phyloP scores from a whole-genome alignment of 495 filamentous ascomycete species.

The Trichoderma parareesei region DNA sequence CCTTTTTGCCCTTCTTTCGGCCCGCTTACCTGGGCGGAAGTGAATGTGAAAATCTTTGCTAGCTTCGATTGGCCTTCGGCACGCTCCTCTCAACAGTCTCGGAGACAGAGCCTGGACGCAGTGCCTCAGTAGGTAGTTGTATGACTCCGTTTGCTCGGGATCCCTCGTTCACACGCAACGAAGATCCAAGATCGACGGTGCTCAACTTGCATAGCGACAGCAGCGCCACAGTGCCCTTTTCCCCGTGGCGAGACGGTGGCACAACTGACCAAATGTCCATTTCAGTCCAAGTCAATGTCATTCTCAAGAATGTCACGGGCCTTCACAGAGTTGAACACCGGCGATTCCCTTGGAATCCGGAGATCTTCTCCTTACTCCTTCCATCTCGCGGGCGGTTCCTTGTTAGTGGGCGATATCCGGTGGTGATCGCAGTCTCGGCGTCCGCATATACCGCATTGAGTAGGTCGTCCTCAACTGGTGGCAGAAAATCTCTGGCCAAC shows the following conservation, averaged over 20 bases:
- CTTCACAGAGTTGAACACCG: neutral
- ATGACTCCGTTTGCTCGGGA: too few relatives aligned
- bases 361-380: neutral
- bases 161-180: too few relatives aligned
- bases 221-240: neutral
- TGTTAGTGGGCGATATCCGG: neutral
- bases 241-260: neutral
- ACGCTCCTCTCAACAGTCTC: neutral
- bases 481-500: neutral
- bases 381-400: too few relatives aligned
- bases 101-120: neutral
- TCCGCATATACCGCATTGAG: neutral
- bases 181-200: too few relatives aligned
- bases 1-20: neutral
- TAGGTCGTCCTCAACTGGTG: neutral
- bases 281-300: neutral
- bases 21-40: conserved; percentile 1
- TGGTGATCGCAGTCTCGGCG: neutral
- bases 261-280: neutral
- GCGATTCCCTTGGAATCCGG: neutral
- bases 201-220: too few relatives aligned
- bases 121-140: too few relatives aligned
- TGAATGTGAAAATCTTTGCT: neutral
- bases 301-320: neutral
- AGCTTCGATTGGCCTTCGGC: neutral